phyloP scores from a whole-genome alignment of 2,329 filamentous ascomycete genomes.

The Aureobasidium mangrovei region DNA sequence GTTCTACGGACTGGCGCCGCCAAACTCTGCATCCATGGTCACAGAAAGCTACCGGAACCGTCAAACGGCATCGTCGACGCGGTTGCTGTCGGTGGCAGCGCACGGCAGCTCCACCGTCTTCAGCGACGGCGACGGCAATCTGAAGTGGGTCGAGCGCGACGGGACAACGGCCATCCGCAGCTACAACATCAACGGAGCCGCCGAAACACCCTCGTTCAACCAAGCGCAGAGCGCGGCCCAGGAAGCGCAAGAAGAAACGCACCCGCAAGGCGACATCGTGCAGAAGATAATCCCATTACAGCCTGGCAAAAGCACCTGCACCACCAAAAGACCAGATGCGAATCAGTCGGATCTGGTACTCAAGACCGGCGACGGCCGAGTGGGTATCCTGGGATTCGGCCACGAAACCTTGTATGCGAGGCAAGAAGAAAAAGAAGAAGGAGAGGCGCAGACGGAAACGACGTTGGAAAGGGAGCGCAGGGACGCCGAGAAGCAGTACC shows the following conservation, averaged over 20 bases:
- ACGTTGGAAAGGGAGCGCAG: conserved; percentile 44
- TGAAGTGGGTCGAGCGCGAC: conserved; percentile 89
- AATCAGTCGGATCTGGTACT: conserved; percentile 60
- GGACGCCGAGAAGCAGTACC: conserved; percentile 52
- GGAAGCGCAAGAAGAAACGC: conserved; percentile 19
- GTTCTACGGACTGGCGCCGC: conserved; percentile 57
- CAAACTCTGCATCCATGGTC: conserved; percentile 23
- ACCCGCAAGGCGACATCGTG: conserved; percentile 57
- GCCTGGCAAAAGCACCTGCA: not conserved
- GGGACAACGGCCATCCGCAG: conserved; percentile 49
- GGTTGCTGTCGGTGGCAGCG: conserved; percentile 69
- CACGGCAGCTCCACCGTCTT: conserved; percentile 78
- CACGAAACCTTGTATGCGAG: conserved; percentile 21
- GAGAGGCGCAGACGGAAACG: conserved; percentile 34
- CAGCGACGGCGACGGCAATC: conserved; percentile 70
- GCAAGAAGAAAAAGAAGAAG: conserved; percentile 27
- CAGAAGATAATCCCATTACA: conserved; percentile 62
- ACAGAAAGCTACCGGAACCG: conserved; percentile 57
- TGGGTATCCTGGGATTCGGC: conserved; percentile 58
- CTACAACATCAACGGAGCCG: conserved; percentile 47
- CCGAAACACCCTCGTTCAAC: conserved; percentile 11
- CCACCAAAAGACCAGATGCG: conserved; percentile 21
- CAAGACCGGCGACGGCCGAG: conserved; percentile 74
- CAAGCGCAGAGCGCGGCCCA: conserved; percentile 13
- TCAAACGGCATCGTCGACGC: conserved; percentile 70